phyloP scores from a whole-genome alignment of 345 rosid species.

The Anastatica hierochuntica region DNA sequence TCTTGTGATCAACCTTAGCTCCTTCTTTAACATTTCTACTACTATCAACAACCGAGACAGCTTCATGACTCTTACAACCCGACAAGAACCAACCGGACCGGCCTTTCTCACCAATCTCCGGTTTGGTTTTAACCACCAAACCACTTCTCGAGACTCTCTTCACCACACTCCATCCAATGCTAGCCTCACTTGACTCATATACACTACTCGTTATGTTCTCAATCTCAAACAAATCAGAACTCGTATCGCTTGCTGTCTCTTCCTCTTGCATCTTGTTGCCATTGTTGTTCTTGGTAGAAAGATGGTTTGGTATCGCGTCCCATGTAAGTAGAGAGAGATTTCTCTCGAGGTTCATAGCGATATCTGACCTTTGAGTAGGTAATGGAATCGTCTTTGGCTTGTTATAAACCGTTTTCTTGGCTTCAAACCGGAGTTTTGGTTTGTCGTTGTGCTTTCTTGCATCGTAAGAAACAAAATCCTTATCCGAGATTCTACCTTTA shows the following conservation, averaged over 20 bases:
- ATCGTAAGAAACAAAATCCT: slow-evolving; percentile 19
- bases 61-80: slow-evolving; percentile 64
- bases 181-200: too few relatives aligned
- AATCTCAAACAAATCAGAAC: slow-evolving; percentile 85
- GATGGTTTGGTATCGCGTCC: too few relatives aligned
- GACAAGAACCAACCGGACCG: too few relatives aligned
- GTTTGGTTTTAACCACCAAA: too few relatives aligned
- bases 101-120: too few relatives aligned
- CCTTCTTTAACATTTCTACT: slow-evolving; percentile 19
- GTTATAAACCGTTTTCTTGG: too few relatives aligned
- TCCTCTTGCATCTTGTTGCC: slow-evolving; percentile 48
- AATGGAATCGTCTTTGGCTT: slow-evolving; percentile 28
- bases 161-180: too few relatives aligned
- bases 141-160: too few relatives aligned
- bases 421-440: too few relatives aligned
- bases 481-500: slow-evolving; percentile 14
- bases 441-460: slow-evolving; percentile 20
- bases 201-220: slow-evolving; percentile 60
- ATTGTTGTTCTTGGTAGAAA: slow-evolving; percentile 17
- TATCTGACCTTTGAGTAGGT: slow-evolving; percentile 41
- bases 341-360: too few relatives aligned
- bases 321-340: too few relatives aligned
- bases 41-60: slow-evolving; percentile 49
- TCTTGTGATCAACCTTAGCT: slow-evolving; percentile 13
- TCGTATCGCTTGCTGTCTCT: slow-evolving; percentile 58